phyloP scores from a whole-genome alignment of 2,329 filamentous ascomycete species.

The Xylaria sp. region DNA sequence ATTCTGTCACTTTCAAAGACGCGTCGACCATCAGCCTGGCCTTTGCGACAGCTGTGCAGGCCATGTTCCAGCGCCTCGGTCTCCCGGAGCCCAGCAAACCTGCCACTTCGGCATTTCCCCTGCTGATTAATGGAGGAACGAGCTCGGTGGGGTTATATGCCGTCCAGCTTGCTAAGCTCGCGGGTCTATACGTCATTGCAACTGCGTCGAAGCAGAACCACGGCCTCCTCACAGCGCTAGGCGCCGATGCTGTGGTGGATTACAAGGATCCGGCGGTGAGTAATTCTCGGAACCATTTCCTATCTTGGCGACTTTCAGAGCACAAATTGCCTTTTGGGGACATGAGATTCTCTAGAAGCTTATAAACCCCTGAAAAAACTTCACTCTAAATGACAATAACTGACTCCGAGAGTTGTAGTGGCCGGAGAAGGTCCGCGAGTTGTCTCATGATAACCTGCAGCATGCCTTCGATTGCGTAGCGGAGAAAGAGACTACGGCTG shows the following conservation, averaged over 20 bases:
- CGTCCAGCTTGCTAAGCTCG: constrained; percentile 45
- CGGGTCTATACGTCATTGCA: constrained; percentile 44
- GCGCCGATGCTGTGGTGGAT: constrained; percentile 45
- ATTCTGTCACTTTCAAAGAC: constrained; percentile 43
- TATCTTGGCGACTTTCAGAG: no score
- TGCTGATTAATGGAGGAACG: constrained; percentile 45
- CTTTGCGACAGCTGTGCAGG: constrained; percentile 58
- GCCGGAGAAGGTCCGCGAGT: constrained; percentile 66
- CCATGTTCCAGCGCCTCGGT: constrained; percentile 46
- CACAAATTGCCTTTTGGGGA: no score
- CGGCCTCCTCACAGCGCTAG: constrained; percentile 40
- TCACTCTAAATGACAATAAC: no score
- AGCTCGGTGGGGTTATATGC: constrained; percentile 46
- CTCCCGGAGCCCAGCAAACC: constrained; percentile 48
- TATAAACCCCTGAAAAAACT: no score
- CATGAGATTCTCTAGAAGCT: no score
- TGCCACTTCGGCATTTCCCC: constrained; percentile 47
- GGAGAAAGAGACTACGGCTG: constrained; percentile 42
- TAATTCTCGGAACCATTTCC: no score
- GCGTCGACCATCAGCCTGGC: constrained; percentile 48
- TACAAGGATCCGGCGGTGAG: constrained; percentile 56
- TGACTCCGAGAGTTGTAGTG: no score
- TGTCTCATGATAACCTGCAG: constrained; percentile 66
- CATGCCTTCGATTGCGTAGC: constrained; percentile 47
- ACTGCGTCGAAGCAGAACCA: constrained; percentile 45